phyloP scores from a whole-genome alignment of 768 basidiomycete genomes.

The Gelatoporia subvermispora region DNA sequence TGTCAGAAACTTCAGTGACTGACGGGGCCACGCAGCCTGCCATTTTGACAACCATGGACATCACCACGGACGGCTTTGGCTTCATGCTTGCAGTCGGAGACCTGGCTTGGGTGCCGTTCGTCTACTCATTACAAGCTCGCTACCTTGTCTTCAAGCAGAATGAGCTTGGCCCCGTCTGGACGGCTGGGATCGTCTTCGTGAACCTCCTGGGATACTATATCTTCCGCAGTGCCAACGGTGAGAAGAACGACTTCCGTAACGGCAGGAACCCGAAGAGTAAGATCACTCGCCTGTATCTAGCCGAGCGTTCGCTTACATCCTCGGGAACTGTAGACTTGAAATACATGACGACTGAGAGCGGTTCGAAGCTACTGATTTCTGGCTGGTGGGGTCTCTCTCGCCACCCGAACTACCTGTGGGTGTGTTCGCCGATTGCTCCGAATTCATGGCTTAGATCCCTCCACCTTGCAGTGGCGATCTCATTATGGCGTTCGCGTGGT shows the following conservation, averaged over 20 bases:
- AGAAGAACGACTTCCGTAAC: slow-evolving; percentile 94
- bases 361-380: slow-evolving; percentile 86
- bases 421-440: slow-evolving; percentile 2
- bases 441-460: slow-evolving; percentile 1
- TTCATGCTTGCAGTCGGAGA: slow-evolving; percentile 97
- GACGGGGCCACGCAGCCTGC: slow-evolving; percentile 50
- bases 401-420: slow-evolving; percentile 89
- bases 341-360: slow-evolving; percentile 76
- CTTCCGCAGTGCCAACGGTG: slow-evolving; percentile 82
- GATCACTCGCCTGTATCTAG: neutral
- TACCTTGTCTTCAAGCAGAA: slow-evolving; percentile 89
- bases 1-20: neutral
- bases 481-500: slow-evolving; percentile 91
- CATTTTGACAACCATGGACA: slow-evolving; percentile 94
- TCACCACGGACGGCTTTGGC: slow-evolving; percentile 95
- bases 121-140: slow-evolving; percentile 89
- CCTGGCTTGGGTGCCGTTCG: slow-evolving; percentile 90
- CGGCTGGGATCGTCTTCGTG: slow-evolving; percentile 53
- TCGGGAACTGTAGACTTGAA: slow-evolving; percentile 50
- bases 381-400: slow-evolving; percentile 97
- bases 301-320: neutral
- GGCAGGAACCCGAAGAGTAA: slow-evolving; percentile 91
- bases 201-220: slow-evolving; percentile 83
- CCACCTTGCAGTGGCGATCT: slow-evolving; percentile 61
- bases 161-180: slow-evolving; percentile 62